These are phyloP conservation scores for Nicotiana sylvestris DNA, from an alignment of 257 asterid species.

Conservation along the genomic window DNA sequence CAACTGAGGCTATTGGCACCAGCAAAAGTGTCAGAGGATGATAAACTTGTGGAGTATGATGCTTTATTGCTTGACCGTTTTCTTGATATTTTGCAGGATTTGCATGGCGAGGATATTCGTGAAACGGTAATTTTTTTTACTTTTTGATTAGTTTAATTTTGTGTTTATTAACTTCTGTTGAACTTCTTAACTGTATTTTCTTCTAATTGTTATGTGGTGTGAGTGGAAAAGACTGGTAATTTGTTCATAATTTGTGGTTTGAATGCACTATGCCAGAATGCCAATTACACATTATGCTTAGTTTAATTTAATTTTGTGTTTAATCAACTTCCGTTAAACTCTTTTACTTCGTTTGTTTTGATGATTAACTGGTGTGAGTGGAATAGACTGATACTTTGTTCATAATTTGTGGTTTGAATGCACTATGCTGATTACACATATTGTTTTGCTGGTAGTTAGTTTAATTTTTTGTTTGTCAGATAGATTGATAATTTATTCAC, in stretches of 20 bases:
- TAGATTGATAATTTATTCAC: neutral
- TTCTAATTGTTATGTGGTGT: neutral
- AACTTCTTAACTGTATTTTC: neutral
- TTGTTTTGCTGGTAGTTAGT: too few relatives aligned
- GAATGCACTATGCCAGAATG: neutral
- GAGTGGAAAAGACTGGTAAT: neutral
- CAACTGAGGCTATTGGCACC: slow-evolving; percentile 89
- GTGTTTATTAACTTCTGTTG: neutral
- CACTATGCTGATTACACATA: too few relatives aligned
- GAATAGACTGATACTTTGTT: neutral
- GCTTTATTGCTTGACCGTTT: slow-evolving; percentile 89
- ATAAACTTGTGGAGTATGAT: slow-evolving; percentile 90
- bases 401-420: too few relatives aligned
- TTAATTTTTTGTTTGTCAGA: too few relatives aligned
- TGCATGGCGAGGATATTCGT: slow-evolving; percentile 89
- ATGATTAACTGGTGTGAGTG: neutral
- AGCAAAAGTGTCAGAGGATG: slow-evolving; percentile 91
- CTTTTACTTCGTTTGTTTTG: neutral
- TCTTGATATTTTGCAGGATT: slow-evolving; percentile 86
- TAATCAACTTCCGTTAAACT: neutral
- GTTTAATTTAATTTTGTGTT: neutral
- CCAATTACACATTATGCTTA: neutral
- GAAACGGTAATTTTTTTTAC: slow-evolving; percentile 54
- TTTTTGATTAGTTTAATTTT: neutral
- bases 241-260: neutral